These are phyloP conservation scores for Chlamydomonas reinhardtii DNA, from an alignment of 163 green algal species.

Conservation along the genomic window DNA sequence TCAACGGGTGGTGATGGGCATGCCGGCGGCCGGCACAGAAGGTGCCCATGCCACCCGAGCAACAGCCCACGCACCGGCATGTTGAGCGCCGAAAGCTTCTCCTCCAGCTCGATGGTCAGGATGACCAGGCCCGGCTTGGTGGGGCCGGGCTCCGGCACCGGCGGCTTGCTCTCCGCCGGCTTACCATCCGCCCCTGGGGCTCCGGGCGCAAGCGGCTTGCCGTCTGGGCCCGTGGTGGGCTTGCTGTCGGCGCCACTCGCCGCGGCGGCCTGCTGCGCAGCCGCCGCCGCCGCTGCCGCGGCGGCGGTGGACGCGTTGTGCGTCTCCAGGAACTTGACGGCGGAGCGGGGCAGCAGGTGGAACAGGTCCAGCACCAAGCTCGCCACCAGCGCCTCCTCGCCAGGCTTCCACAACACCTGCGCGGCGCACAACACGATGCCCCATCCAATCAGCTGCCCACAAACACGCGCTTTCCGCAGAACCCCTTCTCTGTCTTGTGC, in stretches of 20 bases:
- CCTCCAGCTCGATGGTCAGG: constrained; percentile 94
- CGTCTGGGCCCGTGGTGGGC: background rate
- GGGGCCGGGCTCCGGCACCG: background rate
- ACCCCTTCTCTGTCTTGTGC: too few species aligned
- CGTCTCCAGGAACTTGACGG: constrained; percentile 90
- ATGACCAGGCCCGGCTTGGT: constrained; percentile 88
- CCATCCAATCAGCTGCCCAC: too few species aligned
- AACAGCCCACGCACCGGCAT: background rate
- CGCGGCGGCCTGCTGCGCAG: too few species aligned
- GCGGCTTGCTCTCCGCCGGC: background rate
- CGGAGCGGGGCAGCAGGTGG: constrained; percentile 88
- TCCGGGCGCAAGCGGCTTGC: constrained; percentile 6
- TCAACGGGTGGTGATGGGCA: too few species aligned
- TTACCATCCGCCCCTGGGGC: background rate
- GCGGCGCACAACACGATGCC: background rate
- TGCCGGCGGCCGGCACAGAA: too few species aligned
- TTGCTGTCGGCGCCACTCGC: background rate
- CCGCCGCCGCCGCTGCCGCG: background rate
- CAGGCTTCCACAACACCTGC: constrained; percentile 64
- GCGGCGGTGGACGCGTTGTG: constrained; percentile 23
- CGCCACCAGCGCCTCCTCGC: constrained; percentile 79
- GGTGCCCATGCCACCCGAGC: too few species aligned
- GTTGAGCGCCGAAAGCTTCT: constrained; percentile 54
- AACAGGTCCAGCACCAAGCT: constrained; percentile 95
- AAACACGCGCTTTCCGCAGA: too few species aligned